phyloP scores from a whole-genome alignment of 148 eudicot species.

The Dysphania ambrosioides region DNA sequence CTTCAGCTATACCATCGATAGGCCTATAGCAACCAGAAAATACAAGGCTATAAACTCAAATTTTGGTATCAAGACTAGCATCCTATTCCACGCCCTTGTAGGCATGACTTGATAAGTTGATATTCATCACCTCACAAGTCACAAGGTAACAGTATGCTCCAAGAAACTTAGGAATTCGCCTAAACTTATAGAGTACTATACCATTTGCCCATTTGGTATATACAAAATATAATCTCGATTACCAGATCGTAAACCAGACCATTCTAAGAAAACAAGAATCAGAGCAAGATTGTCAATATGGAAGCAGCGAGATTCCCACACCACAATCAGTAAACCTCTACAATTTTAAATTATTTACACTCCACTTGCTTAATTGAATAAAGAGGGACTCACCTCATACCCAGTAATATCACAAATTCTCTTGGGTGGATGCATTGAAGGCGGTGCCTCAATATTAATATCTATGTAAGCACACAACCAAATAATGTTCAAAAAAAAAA shows the following conservation, averaged over 20 bases:
- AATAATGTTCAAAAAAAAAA: background rate
- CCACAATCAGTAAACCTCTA: background rate
- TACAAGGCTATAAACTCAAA: background rate
- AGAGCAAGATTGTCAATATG: background rate
- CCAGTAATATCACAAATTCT: conserved; percentile 92
- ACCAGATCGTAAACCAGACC: background rate
- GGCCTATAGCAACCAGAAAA: background rate
- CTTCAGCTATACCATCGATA: background rate
- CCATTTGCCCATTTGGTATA: background rate
- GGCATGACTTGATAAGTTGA: background rate
- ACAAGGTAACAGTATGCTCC: background rate
- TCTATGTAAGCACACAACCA: conserved; percentile 44
- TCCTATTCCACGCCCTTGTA: background rate
- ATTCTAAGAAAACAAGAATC: background rate
- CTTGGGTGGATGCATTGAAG: conserved; percentile 90
- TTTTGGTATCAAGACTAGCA: background rate
- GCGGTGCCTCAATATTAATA: conserved; percentile 87
- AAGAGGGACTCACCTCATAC: conserved; percentile 54
- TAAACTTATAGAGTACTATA: background rate
- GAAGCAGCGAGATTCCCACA: background rate
- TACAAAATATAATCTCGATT: background rate
- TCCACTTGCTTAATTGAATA: background rate
- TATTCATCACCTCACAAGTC: background rate
- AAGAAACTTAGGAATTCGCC: background rate
- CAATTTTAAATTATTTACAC: background rate